A percentile compares a stretch with the other conserved stretches of the same genome.
Evolutionary conservation across 768 basidiomycete genomes (phyloP).

Genomic region (Tulasnella sp.): DNA sequence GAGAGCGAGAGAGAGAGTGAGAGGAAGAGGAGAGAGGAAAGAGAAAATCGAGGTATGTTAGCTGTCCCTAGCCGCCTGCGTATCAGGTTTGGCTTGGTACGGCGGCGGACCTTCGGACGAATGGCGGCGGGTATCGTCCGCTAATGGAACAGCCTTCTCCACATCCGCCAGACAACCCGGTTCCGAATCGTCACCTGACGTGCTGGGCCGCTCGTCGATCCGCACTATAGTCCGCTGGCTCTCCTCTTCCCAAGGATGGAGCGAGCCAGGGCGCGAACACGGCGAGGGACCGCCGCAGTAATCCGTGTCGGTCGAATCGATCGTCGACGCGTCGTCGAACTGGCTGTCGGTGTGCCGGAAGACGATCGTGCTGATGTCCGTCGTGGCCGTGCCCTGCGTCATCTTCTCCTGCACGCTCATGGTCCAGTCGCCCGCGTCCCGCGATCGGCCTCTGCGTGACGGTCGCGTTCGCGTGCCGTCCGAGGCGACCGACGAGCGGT

Average conservation of each 20-base stretch:
- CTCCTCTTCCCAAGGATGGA: neutral
- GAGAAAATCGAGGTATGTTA: neutral
- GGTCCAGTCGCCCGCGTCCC: neutral
- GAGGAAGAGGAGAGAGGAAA: neutral
- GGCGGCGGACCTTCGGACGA: neutral
- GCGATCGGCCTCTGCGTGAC: neutral
- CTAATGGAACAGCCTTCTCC: neutral
- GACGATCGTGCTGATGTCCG: slow-evolving; percentile 8
- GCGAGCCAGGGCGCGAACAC: neutral
- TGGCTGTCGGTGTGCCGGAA: neutral
- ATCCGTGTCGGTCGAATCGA: neutral
- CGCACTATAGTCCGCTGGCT: neutral
- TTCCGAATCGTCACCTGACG: neutral
- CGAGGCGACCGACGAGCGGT: neutral
- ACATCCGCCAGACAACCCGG: neutral
- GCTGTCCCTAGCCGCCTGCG: neutral
- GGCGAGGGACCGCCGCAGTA: neutral
- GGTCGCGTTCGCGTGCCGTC: neutral
- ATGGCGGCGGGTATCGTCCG: neutral
- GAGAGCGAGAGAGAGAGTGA: neutral
- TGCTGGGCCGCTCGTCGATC: neutral
- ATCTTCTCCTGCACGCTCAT: slow-evolving; percentile 2
- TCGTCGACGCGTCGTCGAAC: neutral
- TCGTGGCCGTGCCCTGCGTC: neutral
- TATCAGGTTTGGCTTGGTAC: neutral